Evolutionary conservation across 1,284 basidiomycete species (phyloP).

Genomic region (Athelia psychrophila): DNA sequence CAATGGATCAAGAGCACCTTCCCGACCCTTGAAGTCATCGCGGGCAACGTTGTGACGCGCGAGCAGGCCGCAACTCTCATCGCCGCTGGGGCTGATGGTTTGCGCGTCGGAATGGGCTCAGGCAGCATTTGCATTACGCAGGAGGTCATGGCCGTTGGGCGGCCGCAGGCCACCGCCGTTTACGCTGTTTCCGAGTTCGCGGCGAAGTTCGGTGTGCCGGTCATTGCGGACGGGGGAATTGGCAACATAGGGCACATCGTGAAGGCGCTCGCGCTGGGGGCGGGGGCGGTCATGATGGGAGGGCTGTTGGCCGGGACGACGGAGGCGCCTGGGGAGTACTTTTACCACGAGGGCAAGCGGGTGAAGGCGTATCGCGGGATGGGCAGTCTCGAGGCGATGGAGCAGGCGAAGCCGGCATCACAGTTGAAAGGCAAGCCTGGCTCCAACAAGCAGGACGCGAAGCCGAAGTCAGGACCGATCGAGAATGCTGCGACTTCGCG

Average conservation of each 20-base stretch:
- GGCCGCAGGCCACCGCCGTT: slow-evolving; percentile 96
- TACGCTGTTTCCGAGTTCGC: slow-evolving; percentile 95
- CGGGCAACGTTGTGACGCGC: slow-evolving; percentile 96
- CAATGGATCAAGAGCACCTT: slow-evolving; percentile 89
- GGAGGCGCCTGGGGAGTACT: slow-evolving; percentile 98
- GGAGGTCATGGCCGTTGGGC: slow-evolving; percentile 99
- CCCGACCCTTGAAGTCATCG: slow-evolving; percentile 89
- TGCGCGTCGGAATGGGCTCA: slow-evolving; percentile 96
- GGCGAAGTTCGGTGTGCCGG: slow-evolving; percentile 91
- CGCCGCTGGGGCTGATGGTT: slow-evolving; percentile 90
- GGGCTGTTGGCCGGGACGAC: slow-evolving; percentile 94
- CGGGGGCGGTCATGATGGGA: slow-evolving; percentile 98
- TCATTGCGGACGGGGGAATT: slow-evolving; percentile 98
- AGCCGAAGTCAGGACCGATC: slow-evolving; percentile 45
- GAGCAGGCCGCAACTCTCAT: slow-evolving; percentile 97
- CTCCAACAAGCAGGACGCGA: slow-evolving; percentile 46
- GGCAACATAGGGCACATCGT: slow-evolving; percentile 97
- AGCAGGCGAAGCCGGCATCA: slow-evolving; percentile 63
- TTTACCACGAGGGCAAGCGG: slow-evolving; percentile 97
- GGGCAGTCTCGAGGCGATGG: slow-evolving; percentile 96
- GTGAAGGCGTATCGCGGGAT: slow-evolving; percentile 99
- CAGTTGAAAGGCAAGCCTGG: slow-evolving; percentile 29
- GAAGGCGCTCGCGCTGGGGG: slow-evolving; percentile 93
- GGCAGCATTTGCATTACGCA: slow-evolving; percentile 99
- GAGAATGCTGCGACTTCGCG: slow-evolving; percentile 97